Percentiles rank a stretch among this genome's conserved stretches.
Conservation (phyloP, 441 rosid species). For the Adansonia rubrostipa region DNA sequence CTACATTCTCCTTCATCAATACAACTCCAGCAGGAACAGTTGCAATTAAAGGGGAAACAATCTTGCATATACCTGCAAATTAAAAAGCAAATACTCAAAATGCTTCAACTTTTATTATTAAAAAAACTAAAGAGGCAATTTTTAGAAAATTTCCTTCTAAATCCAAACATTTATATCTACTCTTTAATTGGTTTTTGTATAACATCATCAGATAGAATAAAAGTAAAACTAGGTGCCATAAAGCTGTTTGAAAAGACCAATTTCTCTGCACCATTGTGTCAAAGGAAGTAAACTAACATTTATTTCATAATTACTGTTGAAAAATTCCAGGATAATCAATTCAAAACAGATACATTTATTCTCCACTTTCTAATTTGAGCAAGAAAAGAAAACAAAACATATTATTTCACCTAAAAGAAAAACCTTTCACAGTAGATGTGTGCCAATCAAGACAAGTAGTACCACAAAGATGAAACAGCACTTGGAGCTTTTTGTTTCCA, state of each 20-base stretch:
- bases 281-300: background rate
- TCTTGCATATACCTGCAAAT: constrained; percentile 90
- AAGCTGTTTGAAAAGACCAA: background rate
- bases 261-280: background rate
- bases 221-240: background rate
- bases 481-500: background rate
- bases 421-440: background rate
- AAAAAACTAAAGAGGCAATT: background rate
- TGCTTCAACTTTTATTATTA: background rate
- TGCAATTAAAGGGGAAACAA: constrained; percentile 80
- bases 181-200: background rate
- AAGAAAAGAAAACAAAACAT: background rate
- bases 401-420: background rate
- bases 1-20: constrained; percentile 81
- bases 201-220: background rate
- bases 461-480: constrained; percentile 7
- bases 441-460: background rate
- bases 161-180: background rate
- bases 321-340: background rate
- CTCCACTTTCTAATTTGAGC: background rate
- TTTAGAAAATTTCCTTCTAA: background rate
- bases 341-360: background rate
- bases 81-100: background rate
- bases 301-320: background rate
- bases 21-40: constrained; percentile 96